Percentiles rank a stretch among this genome's conserved stretches.
Evolutionary conservation across 768 basidiomycete species (phyloP).

Genomic region (Gyrodon lividus): DNA sequence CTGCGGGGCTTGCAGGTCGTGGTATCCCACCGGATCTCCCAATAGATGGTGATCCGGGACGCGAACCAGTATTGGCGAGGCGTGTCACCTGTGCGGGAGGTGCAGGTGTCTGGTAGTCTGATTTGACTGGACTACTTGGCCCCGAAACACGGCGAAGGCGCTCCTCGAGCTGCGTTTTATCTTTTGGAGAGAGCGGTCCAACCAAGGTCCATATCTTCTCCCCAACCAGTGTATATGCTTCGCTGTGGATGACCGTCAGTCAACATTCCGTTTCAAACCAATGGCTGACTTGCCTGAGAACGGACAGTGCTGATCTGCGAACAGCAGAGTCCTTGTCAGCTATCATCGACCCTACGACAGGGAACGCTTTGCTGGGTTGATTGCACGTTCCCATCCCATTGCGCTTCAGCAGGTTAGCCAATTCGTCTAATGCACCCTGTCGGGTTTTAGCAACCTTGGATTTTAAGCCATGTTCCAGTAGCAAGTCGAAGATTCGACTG

Average conservation of each 20-base stretch:
- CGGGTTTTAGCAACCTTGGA: constrained; percentile 92
- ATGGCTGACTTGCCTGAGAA: constrained; percentile 63
- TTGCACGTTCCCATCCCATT: constrained; percentile 77
- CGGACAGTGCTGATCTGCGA: constrained; percentile 80
- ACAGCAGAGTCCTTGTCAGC: constrained; percentile 88
- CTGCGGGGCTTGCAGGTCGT: constrained; percentile 49
- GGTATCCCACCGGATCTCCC: constrained; percentile 44
- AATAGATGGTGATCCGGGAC: constrained; percentile 50
- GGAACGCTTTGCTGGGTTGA: constrained; percentile 78
- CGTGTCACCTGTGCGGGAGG: constrained; percentile 54
- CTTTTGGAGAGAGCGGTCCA: constrained; percentile 75
- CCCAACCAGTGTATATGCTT: constrained; percentile 78
- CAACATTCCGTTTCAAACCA: constrained; percentile 1
- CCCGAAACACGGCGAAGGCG: constrained; percentile 79
- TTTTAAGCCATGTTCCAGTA: constrained; percentile 86
- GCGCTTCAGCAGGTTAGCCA: constrained; percentile 72
- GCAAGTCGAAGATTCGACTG: constrained; percentile 84
- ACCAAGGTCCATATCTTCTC: constrained; percentile 84
- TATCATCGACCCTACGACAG: constrained; percentile 73
- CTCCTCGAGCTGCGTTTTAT: constrained; percentile 91
- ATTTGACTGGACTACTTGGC: constrained; percentile 46
- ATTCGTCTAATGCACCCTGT: constrained; percentile 82
- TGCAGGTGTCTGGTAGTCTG: constrained; percentile 40
- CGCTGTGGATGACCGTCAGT: constrained; percentile 44
- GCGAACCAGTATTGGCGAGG: constrained; percentile 41